These are phyloP conservation scores for Cadophora sp. DNA, from an alignment of 2,329 filamentous ascomycete species.

Conservation along the genomic window DNA sequence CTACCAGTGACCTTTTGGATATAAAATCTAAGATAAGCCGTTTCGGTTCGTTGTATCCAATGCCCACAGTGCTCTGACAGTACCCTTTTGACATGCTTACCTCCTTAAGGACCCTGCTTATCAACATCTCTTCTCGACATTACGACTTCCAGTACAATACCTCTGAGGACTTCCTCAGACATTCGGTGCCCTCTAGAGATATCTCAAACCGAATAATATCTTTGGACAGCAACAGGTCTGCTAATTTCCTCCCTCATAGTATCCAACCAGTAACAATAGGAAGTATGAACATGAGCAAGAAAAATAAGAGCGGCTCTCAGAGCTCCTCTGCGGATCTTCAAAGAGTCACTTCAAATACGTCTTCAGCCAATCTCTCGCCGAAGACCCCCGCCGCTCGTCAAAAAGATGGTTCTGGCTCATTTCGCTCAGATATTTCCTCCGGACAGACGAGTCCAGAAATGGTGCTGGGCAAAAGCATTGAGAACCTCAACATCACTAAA, in stretches of 20 bases:
- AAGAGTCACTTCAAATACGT: neutral
- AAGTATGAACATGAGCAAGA: neutral
- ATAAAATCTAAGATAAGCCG: neutral
- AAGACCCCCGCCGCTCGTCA: neutral
- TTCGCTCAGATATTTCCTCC: too few species aligned
- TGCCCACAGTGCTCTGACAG: neutral
- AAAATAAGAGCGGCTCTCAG: neutral
- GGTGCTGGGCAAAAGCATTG: neutral
- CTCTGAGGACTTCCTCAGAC: neutral
- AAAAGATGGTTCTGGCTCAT: neutral
- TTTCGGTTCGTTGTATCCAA: neutral
- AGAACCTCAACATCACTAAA: neutral
- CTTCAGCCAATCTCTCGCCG: slow-evolving; percentile 6
- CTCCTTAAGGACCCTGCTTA: neutral
- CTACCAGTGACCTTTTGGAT: neutral
- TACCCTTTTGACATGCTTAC: neutral
- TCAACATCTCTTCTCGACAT: neutral
- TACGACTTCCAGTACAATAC: neutral
- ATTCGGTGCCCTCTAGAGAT: too few species aligned
- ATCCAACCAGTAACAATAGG: neutral
- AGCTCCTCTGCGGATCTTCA: neutral
- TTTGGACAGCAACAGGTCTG: neutral
- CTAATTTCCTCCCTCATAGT: neutral
- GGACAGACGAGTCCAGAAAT: neutral
- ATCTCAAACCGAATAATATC: neutral